These are phyloP conservation scores for Hypoxylon sp. DNA, from an alignment of 2,329 filamentous ascomycete genomes.

Conservation along the genomic window DNA sequence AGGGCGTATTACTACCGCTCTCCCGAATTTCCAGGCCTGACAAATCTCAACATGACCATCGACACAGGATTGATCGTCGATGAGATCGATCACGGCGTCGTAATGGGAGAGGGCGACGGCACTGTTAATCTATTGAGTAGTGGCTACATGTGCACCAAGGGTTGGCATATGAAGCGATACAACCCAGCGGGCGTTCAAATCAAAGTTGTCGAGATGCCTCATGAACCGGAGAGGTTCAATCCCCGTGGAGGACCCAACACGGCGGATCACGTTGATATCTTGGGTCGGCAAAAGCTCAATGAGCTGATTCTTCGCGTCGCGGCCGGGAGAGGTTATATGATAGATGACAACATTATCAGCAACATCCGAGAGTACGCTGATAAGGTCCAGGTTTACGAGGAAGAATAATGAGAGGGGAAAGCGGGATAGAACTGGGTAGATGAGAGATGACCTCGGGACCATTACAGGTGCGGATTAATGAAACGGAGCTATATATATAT, in stretches of 20 bases:
- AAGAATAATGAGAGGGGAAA: constrained; percentile 36
- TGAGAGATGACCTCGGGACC: constrained; percentile 1
- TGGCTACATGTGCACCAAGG: constrained; percentile 97
- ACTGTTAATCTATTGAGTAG: constrained; percentile 93
- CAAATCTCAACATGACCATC: constrained; percentile 80
- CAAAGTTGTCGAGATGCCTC: constrained; percentile 94
- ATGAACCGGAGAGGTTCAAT: constrained; percentile 93
- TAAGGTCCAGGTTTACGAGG: constrained; percentile 84
- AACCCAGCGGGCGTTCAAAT: constrained; percentile 88
- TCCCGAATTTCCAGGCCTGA: constrained; percentile 74
- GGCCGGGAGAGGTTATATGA: constrained; percentile 84
- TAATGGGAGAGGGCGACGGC: constrained; percentile 95
- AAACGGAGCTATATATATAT: constrained; percentile 27
- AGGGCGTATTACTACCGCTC: constrained; percentile 90
- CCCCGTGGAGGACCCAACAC: constrained; percentile 79
- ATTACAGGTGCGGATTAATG: constrained; percentile 18
- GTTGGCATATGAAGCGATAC: constrained; percentile 94
- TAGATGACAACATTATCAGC: constrained; percentile 83
- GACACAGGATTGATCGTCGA: constrained; percentile 74
- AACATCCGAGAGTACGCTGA: constrained; percentile 87
- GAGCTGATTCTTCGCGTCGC: constrained; percentile 90
- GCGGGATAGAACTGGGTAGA: constrained; percentile 25
- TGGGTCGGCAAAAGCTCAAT: constrained; percentile 89
- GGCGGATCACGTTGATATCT: constrained; percentile 96
- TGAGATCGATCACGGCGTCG: constrained; percentile 86